Percentiles rank a stretch among this genome's conserved stretches.
phyloP scores from a whole-genome alignment of 441 rosid species.

The Capsella rubella region DNA sequence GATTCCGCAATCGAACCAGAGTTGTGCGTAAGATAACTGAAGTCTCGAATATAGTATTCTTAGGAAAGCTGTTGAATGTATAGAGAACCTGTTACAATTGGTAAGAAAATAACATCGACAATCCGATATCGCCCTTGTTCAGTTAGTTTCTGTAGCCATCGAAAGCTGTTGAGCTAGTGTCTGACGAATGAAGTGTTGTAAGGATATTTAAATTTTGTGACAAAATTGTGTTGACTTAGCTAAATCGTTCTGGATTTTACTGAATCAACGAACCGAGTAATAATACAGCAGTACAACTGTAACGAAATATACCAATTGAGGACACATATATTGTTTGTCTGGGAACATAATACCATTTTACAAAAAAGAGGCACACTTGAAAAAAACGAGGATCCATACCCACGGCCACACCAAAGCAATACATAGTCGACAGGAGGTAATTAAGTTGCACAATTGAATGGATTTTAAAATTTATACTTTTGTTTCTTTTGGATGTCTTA shows the following conservation, averaged over 20 bases:
- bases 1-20: slow-evolving; percentile 5
- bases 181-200: neutral
- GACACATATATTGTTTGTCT: too few relatives aligned
- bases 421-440: too few relatives aligned
- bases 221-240: neutral
- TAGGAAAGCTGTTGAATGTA: too few relatives aligned
- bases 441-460: too few relatives aligned
- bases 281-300: neutral
- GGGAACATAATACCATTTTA: neutral
- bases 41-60: too few relatives aligned
- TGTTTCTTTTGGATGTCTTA: too few relatives aligned
- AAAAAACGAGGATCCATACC: too few relatives aligned
- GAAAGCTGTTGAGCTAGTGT: slow-evolving; percentile 45
- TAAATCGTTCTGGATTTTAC: neutral
- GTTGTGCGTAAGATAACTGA: slow-evolving; percentile 55
- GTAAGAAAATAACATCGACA: neutral
- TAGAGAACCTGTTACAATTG: slow-evolving; percentile 71
- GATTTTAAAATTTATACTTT: too few relatives aligned
- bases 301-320: neutral
- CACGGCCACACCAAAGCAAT: too few relatives aligned
- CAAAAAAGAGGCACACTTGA: too few relatives aligned
- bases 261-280: neutral
- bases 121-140: neutral
- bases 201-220: neutral
- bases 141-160: slow-evolving; percentile 22